These are phyloP conservation scores for Arabis hirsuta DNA, from an alignment of 345 rosid species.

Conservation along the genomic window DNA sequence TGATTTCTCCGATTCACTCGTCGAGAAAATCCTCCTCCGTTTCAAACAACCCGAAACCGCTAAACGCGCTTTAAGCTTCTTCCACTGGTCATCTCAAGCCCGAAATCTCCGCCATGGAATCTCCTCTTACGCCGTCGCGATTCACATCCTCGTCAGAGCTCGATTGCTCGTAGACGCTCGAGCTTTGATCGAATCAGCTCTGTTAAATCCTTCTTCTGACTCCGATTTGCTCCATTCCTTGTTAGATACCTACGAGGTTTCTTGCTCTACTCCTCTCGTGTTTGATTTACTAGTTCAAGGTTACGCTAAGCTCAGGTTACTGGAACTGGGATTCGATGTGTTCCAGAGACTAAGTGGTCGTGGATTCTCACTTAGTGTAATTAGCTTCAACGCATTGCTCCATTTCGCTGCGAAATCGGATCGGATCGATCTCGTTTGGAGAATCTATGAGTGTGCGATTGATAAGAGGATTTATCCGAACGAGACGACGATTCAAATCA, in stretches of 20 bases:
- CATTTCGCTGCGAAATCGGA: conserved; percentile 64
- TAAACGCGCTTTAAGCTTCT: conserved; percentile 69
- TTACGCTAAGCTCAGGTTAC: conserved; percentile 63
- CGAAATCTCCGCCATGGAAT: conserved; percentile 54
- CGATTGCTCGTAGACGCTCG: conserved; percentile 64
- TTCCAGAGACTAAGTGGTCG: conserved; percentile 52
- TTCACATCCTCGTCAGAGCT: conserved; percentile 65
- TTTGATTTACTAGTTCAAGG: conserved; percentile 72
- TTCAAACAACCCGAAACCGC: conserved; percentile 68
- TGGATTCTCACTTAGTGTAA: conserved; percentile 59
- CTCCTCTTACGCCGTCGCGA: conserved; percentile 55
- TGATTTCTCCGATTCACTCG: conserved; percentile 48
- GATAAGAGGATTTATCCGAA: conserved; percentile 57
- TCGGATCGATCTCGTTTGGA: conserved; percentile 59
- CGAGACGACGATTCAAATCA: conserved; percentile 48
- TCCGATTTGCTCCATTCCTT: conserved; percentile 54
- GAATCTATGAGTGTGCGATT: conserved; percentile 67
- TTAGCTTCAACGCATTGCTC: conserved; percentile 61
- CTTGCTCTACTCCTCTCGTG: conserved; percentile 54
- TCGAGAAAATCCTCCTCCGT: conserved; percentile 57
- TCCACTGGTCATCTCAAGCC: conserved; percentile 70
- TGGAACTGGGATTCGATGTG: conserved; percentile 64
- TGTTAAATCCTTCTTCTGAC: conserved; percentile 43
- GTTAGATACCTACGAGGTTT: conserved; percentile 50
- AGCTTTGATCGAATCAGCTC: conserved; percentile 60